Evolutionary conservation across 2,329 filamentous ascomycete genomes (phyloP), one percentile per base, ranked within the genome.

Genomic region (Botrytis sinoallii): DNA sequence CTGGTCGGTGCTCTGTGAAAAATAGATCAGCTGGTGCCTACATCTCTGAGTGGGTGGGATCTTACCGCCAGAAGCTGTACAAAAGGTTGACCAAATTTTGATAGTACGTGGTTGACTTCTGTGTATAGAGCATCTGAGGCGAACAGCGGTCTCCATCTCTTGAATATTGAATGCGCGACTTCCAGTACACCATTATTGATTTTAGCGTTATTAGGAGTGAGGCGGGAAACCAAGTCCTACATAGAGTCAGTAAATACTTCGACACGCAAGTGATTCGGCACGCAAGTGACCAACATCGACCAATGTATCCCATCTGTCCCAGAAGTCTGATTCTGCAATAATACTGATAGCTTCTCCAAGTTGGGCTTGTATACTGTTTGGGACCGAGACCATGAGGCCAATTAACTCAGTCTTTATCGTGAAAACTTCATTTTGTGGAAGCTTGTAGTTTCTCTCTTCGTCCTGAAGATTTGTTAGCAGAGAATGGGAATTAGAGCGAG

Each of bases 261-360:
- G 35, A 5, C 18, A 35, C 4, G n/a, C 18, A 71, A 40, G 29
- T 32, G 42, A 69, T 66, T 44, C n/a, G 32, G 42, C 22, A 35
- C 59, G n/a, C 70, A 22, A 67, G 61, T 65, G 55, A 80, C 87
- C 77, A 83, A 93, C 91, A 85, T 93, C 89, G 71, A 97, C 95
- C 75, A 99, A 87, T n/a, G 95, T 97, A 81, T 98, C 93, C 96
- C 96, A 99, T 80, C 92, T 88, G 83, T 92, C 88, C 92, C 93
- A 99, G 83, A 99, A 99, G 83, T 99, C 96, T 78, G 95, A 98
- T 84, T 98, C 95, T 75, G 96, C 96, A 80, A 99, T 98, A 79
- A 97, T 90, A 84, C 95, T 98, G 83, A 98, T 97, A 76, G 96
- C 95, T 81, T 98, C 96, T 78, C 96, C 96, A 55, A 99, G 88